Base-by-base conservation (phyloP, 2,329 filamentous ascomycete species). In the Pochonia chlamydosporia region DNA sequence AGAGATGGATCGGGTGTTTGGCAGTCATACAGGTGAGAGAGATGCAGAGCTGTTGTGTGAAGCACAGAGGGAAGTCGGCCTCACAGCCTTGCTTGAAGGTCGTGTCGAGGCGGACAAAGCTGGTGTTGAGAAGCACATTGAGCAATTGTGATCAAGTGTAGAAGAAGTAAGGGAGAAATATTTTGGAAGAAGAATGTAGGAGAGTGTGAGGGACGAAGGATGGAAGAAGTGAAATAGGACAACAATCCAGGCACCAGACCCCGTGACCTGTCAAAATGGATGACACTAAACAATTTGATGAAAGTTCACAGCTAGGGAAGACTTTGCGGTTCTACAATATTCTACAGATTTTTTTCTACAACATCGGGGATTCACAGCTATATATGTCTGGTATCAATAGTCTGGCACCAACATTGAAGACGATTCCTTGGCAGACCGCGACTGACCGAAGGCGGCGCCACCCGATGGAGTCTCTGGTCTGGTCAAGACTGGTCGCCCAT, bases 1-100 rank as follows among this genome's bases (percentile, higher is more conserved):
- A 52, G 71, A 73, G 43, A 74, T 78, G 65, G 76, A 80, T 54
- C 67, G 66, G 2, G 66, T 80, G 2, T 81, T 80, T 48, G 59
- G 60, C 21, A 68, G 65, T 48, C 61, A 65, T 25, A 65, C 62
- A 3, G 65, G 58, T 10, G 55, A 58, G 46, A 49, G 51, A 31
- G 57, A 61, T 40, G 55, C 57, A 3, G 30, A 47, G 9, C 42
- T 62, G 13, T 31, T 61, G 35, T 30, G 49, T 10, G 57, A 62
- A 41, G 50, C 56, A 2, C 55, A 59, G 43, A 36, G 49, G 13
- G 54, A 59, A 36, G 56, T 57, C 26, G 56, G 58, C 2, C 45
- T 63, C 40, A 44, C 49, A 6, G 49, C 51, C 8, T 42, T 44
- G 11, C 30, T 47, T 5, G 47, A 51, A 5, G 14, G 31, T 9